Evolutionary conservation across 352 stramenopile genomes (phyloP).

Genomic region (Bremia lactucae): DNA sequence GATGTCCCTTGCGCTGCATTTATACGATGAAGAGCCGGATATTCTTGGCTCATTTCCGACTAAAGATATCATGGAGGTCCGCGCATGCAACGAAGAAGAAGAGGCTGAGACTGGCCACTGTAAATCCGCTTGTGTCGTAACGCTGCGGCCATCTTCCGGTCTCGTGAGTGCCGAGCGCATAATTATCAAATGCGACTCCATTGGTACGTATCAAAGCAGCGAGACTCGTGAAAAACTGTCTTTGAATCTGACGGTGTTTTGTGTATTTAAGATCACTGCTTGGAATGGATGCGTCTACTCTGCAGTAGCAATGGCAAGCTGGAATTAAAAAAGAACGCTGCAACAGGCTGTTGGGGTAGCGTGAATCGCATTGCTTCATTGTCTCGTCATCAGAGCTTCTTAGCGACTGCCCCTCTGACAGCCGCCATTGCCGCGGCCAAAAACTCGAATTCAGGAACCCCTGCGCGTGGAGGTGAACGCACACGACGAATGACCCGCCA

Average conservation of each 20-base stretch:
- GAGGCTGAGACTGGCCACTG: slow-evolving; percentile 44
- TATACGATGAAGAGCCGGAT: slow-evolving; percentile 84
- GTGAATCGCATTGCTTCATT: slow-evolving; percentile 80
- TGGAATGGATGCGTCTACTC: slow-evolving; percentile 82
- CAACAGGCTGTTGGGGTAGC: slow-evolving; percentile 74
- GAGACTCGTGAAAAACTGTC: background rate
- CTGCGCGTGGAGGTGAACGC: slow-evolving; percentile 21
- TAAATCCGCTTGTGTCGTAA: slow-evolving; percentile 57
- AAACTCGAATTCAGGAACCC: slow-evolving; percentile 2
- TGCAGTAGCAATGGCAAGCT: slow-evolving; percentile 80
- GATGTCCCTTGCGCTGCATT: slow-evolving; percentile 67
- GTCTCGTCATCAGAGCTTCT: slow-evolving; percentile 77
- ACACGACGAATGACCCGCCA: slow-evolving; percentile 57
- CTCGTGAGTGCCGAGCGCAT: slow-evolving; percentile 32
- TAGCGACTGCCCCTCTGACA: slow-evolving; percentile 46
- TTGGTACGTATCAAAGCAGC: slow-evolving; percentile 30
- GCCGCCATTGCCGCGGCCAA: slow-evolving; percentile 26
- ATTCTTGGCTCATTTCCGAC: slow-evolving; percentile 71
- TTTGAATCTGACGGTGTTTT: slow-evolving; percentile 6
- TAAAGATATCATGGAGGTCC: slow-evolving; percentile 74
- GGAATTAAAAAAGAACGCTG: slow-evolving; percentile 83
- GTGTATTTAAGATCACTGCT: slow-evolving; percentile 55
- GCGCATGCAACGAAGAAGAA: slow-evolving; percentile 64
- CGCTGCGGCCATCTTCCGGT: slow-evolving; percentile 14
- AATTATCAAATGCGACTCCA: slow-evolving; percentile 72